A percentile compares a stretch with the other conserved stretches of the same genome.
Conservation (phyloP, 2,329 filamentous ascomycete species). For the Albophoma yamanashiensis region DNA sequence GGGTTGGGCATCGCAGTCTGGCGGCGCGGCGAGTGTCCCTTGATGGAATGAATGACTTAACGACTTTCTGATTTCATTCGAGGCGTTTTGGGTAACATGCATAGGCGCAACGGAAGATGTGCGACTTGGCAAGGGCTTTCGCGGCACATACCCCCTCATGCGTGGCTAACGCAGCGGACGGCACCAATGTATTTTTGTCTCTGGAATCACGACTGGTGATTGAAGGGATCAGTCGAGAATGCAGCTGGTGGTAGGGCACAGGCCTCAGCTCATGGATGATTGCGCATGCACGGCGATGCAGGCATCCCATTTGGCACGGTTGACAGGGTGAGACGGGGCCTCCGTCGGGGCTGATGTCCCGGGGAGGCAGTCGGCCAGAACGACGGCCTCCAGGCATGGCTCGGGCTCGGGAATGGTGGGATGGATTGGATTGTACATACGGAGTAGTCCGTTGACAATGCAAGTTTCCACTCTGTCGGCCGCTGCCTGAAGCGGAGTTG, state of each 20-base stretch:
- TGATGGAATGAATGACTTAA: constrained; percentile 1
- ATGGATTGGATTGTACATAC: neutral
- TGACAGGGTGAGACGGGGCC: neutral
- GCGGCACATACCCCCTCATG: neutral
- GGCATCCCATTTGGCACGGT: neutral
- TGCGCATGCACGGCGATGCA: neutral
- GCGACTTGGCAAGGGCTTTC: neutral
- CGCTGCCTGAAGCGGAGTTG: neutral
- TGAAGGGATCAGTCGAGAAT: neutral
- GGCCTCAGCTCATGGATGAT: neutral
- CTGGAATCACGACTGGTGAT: neutral
- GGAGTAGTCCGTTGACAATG: neutral
- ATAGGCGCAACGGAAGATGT: neutral
- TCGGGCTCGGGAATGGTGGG: neutral
- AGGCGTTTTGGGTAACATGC: neutral
- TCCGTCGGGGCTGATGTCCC: neutral
- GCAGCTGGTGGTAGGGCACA: neutral
- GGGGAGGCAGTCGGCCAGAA: neutral
- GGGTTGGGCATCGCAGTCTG: neutral
- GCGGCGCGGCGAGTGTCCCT: neutral
- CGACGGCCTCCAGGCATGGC: neutral
- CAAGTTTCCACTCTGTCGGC: neutral
- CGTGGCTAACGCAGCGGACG: neutral
- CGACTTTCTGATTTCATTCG: constrained; percentile 1
- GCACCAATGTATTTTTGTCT: neutral